These are phyloP conservation scores for Colletotrichum agaves DNA, from an alignment of 2,329 filamentous ascomycete species.

Conservation along the genomic window DNA sequence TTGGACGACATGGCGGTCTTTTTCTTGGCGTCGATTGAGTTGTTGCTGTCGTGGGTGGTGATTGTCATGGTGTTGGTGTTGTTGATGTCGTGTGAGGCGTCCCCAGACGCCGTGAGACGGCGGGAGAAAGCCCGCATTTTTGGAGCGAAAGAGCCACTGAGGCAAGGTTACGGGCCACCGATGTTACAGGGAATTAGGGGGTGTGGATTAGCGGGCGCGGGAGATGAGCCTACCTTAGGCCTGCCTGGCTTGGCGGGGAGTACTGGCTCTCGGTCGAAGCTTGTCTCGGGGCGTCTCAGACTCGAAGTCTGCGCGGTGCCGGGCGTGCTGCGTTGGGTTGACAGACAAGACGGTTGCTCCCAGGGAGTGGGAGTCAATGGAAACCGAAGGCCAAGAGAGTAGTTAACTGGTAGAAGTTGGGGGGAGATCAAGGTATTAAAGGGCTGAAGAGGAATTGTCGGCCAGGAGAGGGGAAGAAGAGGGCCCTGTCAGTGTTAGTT, in stretches of 20 bases:
- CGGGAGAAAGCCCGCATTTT: slow-evolving; percentile 31
- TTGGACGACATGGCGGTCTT: slow-evolving; percentile 18
- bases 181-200: not conserved
- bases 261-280: not conserved
- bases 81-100: slow-evolving; percentile 5
- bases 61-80: not conserved
- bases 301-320: not conserved
- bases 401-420: not conserved
- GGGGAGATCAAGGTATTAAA: not conserved
- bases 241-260: slow-evolving; percentile 14
- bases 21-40: not conserved
- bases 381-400: not conserved
- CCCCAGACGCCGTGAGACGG: not conserved
- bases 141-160: not conserved
- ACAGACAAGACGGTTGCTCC: not conserved
- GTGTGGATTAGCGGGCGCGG: slow-evolving; percentile 17
- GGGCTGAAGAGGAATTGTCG: not conserved
- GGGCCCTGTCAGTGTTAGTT: not conserved
- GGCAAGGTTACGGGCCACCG: not conserved
- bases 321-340: not conserved
- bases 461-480: not conserved
- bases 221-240: slow-evolving; percentile 7
- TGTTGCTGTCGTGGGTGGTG: not conserved
- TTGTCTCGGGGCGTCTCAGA: not conserved
- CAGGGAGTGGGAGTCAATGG: not conserved